Conservation (phyloP, 306 rosid genomes). For the Rosa multiflora region DNA sequence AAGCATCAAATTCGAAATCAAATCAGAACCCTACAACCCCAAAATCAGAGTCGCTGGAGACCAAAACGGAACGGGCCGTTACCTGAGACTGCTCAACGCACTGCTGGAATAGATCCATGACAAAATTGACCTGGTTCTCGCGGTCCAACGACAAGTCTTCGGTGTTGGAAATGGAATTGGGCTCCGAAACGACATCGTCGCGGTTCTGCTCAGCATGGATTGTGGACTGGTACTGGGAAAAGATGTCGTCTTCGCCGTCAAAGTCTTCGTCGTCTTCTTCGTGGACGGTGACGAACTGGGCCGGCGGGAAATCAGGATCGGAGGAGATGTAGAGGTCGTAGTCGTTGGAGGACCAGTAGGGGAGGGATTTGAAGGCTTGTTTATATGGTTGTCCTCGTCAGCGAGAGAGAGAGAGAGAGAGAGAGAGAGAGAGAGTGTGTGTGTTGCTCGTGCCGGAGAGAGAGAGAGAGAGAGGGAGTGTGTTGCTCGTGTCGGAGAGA, state of each 20-base stretch:
- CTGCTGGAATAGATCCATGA: conserved; percentile 81
- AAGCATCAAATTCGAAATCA: no score
- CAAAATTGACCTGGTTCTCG: conserved; percentile 64
- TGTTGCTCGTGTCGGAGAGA: no score
- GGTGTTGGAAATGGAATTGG: conserved; percentile 33
- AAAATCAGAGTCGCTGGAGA: conserved; percentile 40
- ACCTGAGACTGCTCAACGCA: conserved; percentile 82
- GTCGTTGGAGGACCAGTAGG: conserved; percentile 33
- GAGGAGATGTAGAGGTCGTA: conserved; percentile 40
- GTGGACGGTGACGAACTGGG: conserved; percentile 18
- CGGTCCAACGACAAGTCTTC: conserved; percentile 45
- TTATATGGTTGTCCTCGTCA: no score
- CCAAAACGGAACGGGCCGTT: conserved; percentile 31
- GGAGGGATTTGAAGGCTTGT: conserved; percentile 24
- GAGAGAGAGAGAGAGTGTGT: no score
- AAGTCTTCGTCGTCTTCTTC: neutral
- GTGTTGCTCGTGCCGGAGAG: no score
- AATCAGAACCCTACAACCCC: conserved; percentile 18
- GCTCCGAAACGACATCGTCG: conserved; percentile 24
- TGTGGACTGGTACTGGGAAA: conserved; percentile 25
- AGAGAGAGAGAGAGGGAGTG: no score
- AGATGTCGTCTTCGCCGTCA: neutral
- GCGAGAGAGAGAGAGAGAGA: no score
- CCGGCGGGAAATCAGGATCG: conserved; percentile 39
- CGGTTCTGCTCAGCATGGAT: neutral